A percentile compares a stretch with the other conserved stretches of the same genome.
Conservation (phyloP, 495 filamentous ascomycete species). For the Oidiodendron maius region DNA sequence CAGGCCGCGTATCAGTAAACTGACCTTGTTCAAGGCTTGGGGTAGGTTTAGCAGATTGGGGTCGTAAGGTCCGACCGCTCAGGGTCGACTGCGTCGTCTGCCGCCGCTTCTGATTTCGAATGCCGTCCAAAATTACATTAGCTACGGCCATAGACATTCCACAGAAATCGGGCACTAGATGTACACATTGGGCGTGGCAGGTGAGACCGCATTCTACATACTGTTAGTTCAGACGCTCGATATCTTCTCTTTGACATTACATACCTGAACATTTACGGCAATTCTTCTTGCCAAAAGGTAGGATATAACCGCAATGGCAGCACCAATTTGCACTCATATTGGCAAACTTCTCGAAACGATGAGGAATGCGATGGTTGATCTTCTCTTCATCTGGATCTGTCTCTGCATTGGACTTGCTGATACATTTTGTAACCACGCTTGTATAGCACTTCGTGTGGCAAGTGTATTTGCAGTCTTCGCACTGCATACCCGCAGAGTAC, state of each 20-base stretch:
- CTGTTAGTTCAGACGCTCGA: constrained; percentile 7
- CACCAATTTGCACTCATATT: constrained; percentile 99
- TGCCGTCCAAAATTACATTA: constrained; percentile 79
- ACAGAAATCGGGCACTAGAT: constrained; percentile 97
- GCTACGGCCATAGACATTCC: constrained; percentile 98
- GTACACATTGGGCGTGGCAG: constrained; percentile 83
- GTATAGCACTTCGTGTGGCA: constrained; percentile 95
- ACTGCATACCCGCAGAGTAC: constrained; percentile 98
- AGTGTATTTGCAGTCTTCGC: constrained; percentile 98
- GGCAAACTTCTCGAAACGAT: constrained; percentile 89
- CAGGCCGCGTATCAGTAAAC: constrained; percentile 35
- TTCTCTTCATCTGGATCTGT: constrained; percentile 98
- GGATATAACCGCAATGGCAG: constrained; percentile 95
- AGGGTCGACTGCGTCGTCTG: constrained; percentile 43
- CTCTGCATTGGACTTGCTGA: constrained; percentile 97
- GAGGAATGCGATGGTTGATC: constrained; percentile 97
- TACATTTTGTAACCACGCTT: constrained; percentile 99
- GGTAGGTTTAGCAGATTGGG: constrained; percentile 33
- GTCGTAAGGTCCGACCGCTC: constrained; percentile 61
- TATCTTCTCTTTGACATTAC: constrained; percentile 12
- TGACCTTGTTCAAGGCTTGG: constrained; percentile 20
- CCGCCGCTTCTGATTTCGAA: constrained; percentile 51
- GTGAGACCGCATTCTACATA: constrained; percentile 81
- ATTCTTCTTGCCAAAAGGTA: constrained; percentile 94
- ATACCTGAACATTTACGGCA: constrained; percentile 84